Evolutionary conservation across 176 grass and related monocot species (phyloP).

Genomic region (Guadua angustifolia): DNA sequence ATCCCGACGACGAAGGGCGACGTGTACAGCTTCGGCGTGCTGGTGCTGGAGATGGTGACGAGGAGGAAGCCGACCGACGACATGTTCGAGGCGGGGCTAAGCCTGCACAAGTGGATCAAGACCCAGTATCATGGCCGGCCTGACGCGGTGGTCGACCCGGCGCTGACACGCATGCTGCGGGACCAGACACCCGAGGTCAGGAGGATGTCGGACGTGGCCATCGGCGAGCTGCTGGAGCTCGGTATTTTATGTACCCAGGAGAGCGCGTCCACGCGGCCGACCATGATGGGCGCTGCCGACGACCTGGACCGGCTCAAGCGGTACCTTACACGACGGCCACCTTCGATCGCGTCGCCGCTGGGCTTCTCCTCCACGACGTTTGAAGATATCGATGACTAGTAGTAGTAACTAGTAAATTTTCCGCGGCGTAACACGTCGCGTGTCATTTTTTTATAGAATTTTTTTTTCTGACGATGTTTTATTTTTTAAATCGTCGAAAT

Average conservation of each 20-base stretch:
- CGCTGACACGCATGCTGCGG: conserved; percentile 46
- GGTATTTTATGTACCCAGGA: conserved; percentile 82
- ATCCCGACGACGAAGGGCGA: conserved; percentile 79
- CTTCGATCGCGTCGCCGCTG: conserved; percentile 68
- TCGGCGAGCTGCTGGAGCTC: conserved; percentile 80
- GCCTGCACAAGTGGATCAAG: conserved; percentile 80
- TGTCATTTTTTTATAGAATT: too few species aligned
- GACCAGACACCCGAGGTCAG: conserved; percentile 66
- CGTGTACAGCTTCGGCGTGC: conserved; percentile 90
- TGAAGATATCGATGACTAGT: conserved; percentile 50
- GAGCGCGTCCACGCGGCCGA: conserved; percentile 56
- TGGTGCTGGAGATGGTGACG: conserved; percentile 79
- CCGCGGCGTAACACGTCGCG: too few species aligned
- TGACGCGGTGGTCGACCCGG: conserved; percentile 53
- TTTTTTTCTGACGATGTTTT: too few species aligned
- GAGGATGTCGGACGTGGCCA: conserved; percentile 83
- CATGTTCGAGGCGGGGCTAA: conserved; percentile 72
- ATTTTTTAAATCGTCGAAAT: too few species aligned
- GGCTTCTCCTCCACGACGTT: conserved; percentile 70
- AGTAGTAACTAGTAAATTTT: too few species aligned
- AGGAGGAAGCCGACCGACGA: conserved; percentile 69
- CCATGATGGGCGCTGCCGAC: conserved; percentile 79
- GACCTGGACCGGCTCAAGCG: conserved; percentile 82
- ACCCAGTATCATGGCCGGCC: conserved; percentile 56
- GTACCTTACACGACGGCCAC: conserved; percentile 79